Percentiles rank a stretch among this genome's conserved stretches.
phyloP scores from a whole-genome alignment of 2,329 filamentous ascomycete species.

The Arthrocladium fulminans region DNA sequence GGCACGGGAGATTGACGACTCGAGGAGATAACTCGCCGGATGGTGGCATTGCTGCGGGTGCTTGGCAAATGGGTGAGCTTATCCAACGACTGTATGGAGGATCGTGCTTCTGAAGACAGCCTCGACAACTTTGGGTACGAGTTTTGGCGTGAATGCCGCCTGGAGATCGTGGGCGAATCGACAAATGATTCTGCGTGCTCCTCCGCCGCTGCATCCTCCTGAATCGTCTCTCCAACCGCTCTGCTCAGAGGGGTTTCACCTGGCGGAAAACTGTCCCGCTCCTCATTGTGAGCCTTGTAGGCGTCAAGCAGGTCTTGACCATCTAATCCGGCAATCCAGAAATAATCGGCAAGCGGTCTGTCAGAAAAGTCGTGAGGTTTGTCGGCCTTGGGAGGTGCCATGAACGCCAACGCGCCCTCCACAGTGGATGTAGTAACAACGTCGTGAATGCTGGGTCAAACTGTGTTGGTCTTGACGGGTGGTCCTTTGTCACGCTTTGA shows the following conservation, averaged over 20 bases:
- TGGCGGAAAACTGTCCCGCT: constrained; percentile 20
- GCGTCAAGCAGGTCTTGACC: constrained; percentile 39
- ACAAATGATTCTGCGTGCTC: constrained; percentile 34
- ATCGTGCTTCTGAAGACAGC: constrained; percentile 29
- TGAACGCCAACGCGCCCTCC: neutral
- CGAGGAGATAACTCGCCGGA: constrained; percentile 32
- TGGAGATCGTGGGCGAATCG: constrained; percentile 34
- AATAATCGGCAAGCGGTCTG: constrained; percentile 55
- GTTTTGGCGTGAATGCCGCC: constrained; percentile 28
- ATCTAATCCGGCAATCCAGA: constrained; percentile 51
- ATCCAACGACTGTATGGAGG: constrained; percentile 44
- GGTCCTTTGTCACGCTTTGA: neutral
- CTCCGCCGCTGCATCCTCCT: constrained; percentile 51
- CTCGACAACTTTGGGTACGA: constrained; percentile 34
- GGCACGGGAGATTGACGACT: neutral
- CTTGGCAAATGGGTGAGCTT: constrained; percentile 44
- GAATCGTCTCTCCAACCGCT: constrained; percentile 49
- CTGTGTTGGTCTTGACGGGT: neutral
- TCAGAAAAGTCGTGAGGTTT: constrained; percentile 3
- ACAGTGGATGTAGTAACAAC: neutral
- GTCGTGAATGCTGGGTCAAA: neutral
- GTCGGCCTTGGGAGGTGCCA: constrained; percentile 3
- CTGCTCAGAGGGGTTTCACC: constrained; percentile 31
- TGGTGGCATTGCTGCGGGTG: constrained; percentile 57
- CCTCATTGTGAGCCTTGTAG: constrained; percentile 19